Percentiles rank a stretch among this genome's conserved stretches.
These are phyloP conservation scores for Phytophthora lateralis DNA, from an alignment of 352 stramenopile genomes.

Conservation along the genomic window DNA sequence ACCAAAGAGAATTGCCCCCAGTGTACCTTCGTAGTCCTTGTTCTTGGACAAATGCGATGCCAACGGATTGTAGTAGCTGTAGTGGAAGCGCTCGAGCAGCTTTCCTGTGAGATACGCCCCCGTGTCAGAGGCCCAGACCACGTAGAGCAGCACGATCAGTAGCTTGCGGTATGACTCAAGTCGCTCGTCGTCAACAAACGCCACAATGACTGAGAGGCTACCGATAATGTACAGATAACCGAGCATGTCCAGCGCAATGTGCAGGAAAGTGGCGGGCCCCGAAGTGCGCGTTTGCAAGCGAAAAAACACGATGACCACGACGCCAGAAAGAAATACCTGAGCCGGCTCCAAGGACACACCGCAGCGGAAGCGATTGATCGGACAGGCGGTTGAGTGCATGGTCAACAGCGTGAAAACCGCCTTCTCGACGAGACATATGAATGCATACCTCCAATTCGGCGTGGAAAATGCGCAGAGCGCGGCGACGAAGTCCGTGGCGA, in stretches of 20 bases:
- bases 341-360: conserved; percentile 51
- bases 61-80: conserved; percentile 83
- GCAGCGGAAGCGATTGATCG: conserved; percentile 75
- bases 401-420: conserved; percentile 70
- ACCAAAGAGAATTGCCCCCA: conserved; percentile 86
- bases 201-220: conserved; percentile 62
- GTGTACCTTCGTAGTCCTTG: conserved; percentile 95
- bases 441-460: conserved; percentile 71
- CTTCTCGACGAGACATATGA: conserved; percentile 74
- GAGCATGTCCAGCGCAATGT: conserved; percentile 67
- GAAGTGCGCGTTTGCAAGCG: conserved; percentile 41
- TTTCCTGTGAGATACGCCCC: conserved; percentile 94
- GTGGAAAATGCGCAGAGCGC: conserved; percentile 59
- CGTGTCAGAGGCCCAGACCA: conserved; percentile 89
- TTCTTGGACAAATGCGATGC: conserved; percentile 93
- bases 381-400: conserved; percentile 68
- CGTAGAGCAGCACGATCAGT: conserved; percentile 70
- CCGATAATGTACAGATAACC: conserved; percentile 78
- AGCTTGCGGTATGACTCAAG: conserved; percentile 61
- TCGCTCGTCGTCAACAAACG: conserved; percentile 68
- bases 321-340: conserved; percentile 55
- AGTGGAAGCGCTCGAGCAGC: conserved; percentile 85
- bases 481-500: conserved; percentile 63
- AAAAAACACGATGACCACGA: conserved; percentile 66
- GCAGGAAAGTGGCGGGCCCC: conserved; percentile 34